Percentiles rank a stretch among this genome's conserved stretches.
These are phyloP conservation scores for Malassezia sympodialis DNA, from an alignment of 1,284 basidiomycete genomes.

Conservation along the genomic window DNA sequence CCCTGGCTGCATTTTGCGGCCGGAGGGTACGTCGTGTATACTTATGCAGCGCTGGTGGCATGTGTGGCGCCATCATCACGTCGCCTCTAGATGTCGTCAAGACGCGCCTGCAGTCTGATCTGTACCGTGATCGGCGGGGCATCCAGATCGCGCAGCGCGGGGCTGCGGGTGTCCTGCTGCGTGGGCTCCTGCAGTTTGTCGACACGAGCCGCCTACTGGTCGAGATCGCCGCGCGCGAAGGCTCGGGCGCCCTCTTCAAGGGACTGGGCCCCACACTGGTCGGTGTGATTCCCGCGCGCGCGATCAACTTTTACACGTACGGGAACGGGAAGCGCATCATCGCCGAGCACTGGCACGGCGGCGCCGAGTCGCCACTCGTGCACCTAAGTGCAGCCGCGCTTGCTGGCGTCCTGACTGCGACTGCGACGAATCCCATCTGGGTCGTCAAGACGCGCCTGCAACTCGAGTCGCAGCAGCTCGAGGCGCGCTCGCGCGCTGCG, in stretches of 20 bases:
- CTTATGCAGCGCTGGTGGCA: conserved; percentile 70
- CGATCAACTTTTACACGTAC: conserved; percentile 97
- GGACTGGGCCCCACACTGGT: conserved; percentile 88
- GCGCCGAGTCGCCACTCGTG: conserved; percentile 70
- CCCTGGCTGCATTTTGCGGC: conserved; percentile 51
- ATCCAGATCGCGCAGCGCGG: conserved; percentile 13
- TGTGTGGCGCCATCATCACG: conserved; percentile 94
- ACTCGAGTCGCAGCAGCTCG: conserved; percentile 50
- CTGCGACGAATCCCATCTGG: conserved; percentile 95
- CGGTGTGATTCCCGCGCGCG: conserved; percentile 76
- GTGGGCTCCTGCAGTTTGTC: conserved; percentile 79
- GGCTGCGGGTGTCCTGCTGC: conserved; percentile 49
- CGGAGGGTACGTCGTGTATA: conserved; percentile 46
- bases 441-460: conserved; percentile 94
- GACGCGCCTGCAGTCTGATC: conserved; percentile 83
- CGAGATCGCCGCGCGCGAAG: conserved; percentile 60
- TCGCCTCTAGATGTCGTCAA: conserved; percentile 97
- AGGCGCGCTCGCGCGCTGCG: conserved; percentile 2
- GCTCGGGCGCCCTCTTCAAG: conserved; percentile 79
- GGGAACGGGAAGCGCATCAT: conserved; percentile 90
- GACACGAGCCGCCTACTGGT: conserved; percentile 77
- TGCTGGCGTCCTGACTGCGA: conserved; percentile 70
- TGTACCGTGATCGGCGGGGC: conserved; percentile 56
- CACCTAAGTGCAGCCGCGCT: conserved; percentile 76
- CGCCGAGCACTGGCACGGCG: conserved; percentile 59